Base-by-base conservation (phyloP, 108 stramenopile species). In the Cyclotella baltica region DNA sequence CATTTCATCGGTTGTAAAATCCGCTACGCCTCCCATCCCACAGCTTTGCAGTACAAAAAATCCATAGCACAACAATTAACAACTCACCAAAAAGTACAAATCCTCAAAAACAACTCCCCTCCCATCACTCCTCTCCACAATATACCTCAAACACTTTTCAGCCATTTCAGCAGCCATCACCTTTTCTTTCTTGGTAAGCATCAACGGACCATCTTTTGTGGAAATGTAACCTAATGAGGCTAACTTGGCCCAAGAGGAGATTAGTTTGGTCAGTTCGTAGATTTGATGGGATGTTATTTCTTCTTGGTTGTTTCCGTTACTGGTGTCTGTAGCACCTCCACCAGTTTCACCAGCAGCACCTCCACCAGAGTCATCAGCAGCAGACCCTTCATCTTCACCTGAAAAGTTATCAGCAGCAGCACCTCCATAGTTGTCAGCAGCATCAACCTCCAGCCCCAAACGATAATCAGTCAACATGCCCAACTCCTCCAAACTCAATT, bases 81-180 rank as follows among this genome's bases (percentile, higher is more conserved):
- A 62, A 62, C 64, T 65, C 64, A 65, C 64, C 23, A 53, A 61
- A 66, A 66, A 63, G 28, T 78, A 78, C 65, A 78, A 43, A 53
- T 78, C 77, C 35, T 62, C 53, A 38, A 31, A 53, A 46, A 70
- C 53, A 33, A 62, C 38, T 10, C n/a, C 61, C 0, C 57, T n/a
- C n/a, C n/a, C 18, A 3, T 46, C 59, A 52, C 58, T 62, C 15
- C 68, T 68, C 29, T 78, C 64, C 10, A 78, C 50, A 33, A 78
- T 36, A 46, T 78, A 48, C 30, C 77, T 62, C 30, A 78, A 52
- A 52, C 70, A 72, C 64, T 65, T 68, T 29, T 78, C 77, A 18
- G 70, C 70, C 77, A 78, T 78, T 66, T 78, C 77, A 8, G 77
- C 77, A 0, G 77, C 77, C 43, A 72, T 29, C 4, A 40, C n/a